Percentiles rank a stretch among this genome's conserved stretches.
phyloP scores from a whole-genome alignment of 225 moss, liverwort and hornwort genomes.

The Neckera pumila region DNA sequence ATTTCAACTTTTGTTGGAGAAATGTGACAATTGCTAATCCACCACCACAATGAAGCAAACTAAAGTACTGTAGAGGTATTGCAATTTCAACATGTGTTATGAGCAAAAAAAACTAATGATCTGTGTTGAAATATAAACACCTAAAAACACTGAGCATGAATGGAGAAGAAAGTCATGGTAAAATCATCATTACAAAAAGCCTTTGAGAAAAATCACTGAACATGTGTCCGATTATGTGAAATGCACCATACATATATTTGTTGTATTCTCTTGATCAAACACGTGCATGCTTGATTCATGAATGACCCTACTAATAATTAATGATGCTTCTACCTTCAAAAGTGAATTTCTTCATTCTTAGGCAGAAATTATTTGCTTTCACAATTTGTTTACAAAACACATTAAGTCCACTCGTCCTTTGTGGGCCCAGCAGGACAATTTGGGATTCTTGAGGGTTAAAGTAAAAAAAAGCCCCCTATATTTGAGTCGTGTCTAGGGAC shows the following conservation, averaged over 20 bases:
- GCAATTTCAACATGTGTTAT: background rate
- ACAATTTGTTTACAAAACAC: too few relatives aligned
- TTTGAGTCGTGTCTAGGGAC: too few relatives aligned
- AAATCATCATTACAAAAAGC: background rate
- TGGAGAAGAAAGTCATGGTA: background rate
- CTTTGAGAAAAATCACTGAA: background rate
- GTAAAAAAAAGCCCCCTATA: too few relatives aligned
- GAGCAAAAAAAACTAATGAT: rapidly evolving
- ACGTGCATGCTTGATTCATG: background rate
- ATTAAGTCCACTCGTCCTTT: too few relatives aligned
- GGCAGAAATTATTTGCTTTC: too few relatives aligned
- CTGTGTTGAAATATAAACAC: rapidly evolving
- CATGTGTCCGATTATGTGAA: background rate
- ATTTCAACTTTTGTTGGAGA: background rate
- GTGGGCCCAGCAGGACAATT: too few relatives aligned
- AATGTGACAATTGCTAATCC: background rate
- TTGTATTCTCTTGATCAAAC: background rate
- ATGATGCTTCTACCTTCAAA: background rate
- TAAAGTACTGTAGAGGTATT: background rate
- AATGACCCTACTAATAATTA: background rate
- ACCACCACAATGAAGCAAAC: background rate
- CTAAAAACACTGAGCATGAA: background rate
- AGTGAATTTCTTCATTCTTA: background rate
- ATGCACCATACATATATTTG: rapidly evolving
- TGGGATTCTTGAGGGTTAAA: too few relatives aligned